These are phyloP conservation scores for Naganishia kalamii DNA, from an alignment of 768 basidiomycete species.

Conservation along the genomic window DNA sequence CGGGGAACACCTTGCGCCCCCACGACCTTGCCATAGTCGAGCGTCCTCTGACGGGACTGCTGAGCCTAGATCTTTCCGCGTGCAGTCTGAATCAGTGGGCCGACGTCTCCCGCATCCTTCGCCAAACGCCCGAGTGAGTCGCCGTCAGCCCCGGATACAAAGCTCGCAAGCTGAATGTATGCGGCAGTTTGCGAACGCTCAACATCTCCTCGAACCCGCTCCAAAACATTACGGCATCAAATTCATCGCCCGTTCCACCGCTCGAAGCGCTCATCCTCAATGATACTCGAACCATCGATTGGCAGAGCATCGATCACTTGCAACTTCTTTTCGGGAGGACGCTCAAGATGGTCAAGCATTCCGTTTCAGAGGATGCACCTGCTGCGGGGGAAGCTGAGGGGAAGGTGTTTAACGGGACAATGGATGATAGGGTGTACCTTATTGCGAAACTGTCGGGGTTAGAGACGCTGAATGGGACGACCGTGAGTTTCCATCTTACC, in stretches of 20 bases:
- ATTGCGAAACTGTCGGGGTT: slow-evolving; percentile 34
- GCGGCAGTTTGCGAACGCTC: neutral
- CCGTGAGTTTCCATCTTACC: neutral
- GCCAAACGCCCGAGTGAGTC: slow-evolving; percentile 12
- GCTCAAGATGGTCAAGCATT: neutral
- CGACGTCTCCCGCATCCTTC: slow-evolving; percentile 12
- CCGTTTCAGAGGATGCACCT: neutral
- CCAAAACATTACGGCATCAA: neutral
- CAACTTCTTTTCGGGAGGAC: neutral
- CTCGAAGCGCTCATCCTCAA: slow-evolving; percentile 17
- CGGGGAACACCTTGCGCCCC: slow-evolving; percentile 24
- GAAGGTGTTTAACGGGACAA: neutral
- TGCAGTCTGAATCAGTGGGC: slow-evolving; percentile 32
- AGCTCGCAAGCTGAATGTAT: neutral
- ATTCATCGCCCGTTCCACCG: neutral
- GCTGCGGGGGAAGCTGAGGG: no score
- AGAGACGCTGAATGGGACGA: slow-evolving; percentile 32
- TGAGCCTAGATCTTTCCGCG: slow-evolving; percentile 28
- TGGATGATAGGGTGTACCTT: slow-evolving; percentile 31
- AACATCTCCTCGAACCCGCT: neutral
- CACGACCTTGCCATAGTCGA: neutral
- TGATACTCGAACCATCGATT: slow-evolving; percentile 8
- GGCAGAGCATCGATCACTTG: slow-evolving; percentile 28
- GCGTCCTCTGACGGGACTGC: slow-evolving; percentile 7
- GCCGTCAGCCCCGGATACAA: neutral